Base-by-base conservation (phyloP, 805 yeast genomes). In the Kazachstania viticola region DNA sequence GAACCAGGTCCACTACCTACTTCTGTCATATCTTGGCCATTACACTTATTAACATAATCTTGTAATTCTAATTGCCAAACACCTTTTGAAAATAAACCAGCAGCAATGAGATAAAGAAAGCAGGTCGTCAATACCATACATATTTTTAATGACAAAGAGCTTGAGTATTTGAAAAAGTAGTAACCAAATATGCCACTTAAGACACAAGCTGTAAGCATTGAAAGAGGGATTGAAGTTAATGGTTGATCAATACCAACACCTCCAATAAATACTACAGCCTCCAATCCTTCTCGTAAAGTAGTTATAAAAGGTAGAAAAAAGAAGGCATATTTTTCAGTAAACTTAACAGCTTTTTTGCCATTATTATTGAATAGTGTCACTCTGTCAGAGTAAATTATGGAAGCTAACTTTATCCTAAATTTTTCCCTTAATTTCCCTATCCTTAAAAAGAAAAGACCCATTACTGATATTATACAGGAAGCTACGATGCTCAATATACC, bases 1-100 rank as follows among this genome's bases (percentile, higher is more conserved):
- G 93, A 79, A 0, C 96, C 96, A 0, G 95, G 95, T 0, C 96
- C 96, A 25, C 79, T 77, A 2, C 96, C 96, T 1, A 77, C 71
- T 57, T 85, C 96, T 26, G 82, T 69, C 51, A 83, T 79, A 46
- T 85, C 96, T 48, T 74, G 73, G 1, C 95, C 95, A 34, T 68
- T 71, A 48, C 94, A 85, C 37, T 60, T 58, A 35, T 72, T 69
- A 35, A 84, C 83, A 56, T 76, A 85, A 33, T 60, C 62, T 55
- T 85, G 91, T 29, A 83, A 59, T 51, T 85, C 95, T 37, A 81
- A 66, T 49, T 79, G 83, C 96, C 96, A 85, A 2, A 85, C 78
- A 13, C 95, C 95, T 35, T 82, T 71, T 7, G 91, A 77, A 49
- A 83, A 69, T 31, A 85, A 62, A 0, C 96, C 96, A 0, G 94